A percentile compares a stretch with the other conserved stretches of the same genome.
Conservation (phyloP, 768 basidiomycete species). For the Amanita phalloides region DNA sequence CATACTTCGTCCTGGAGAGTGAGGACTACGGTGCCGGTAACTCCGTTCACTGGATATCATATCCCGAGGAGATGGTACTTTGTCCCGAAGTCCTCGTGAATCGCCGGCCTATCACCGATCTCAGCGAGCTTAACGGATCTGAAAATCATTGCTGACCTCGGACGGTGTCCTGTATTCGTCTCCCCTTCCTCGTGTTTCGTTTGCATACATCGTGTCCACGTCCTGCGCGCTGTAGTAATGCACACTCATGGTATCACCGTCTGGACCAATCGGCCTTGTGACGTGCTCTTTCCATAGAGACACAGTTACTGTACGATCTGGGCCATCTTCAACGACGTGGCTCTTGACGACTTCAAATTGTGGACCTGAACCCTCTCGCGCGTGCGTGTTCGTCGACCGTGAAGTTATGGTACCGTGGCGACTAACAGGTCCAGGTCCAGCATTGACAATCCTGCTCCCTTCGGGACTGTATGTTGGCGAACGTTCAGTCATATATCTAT, state of each 20-base stretch:
- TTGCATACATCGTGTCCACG: conserved; percentile 9
- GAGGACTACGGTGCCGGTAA: not conserved
- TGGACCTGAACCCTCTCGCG: conserved; percentile 21
- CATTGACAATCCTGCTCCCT: not conserved
- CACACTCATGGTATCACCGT: conserved; percentile 31
- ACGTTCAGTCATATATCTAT: not conserved
- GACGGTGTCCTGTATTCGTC: not conserved
- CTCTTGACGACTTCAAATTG: conserved; percentile 32
- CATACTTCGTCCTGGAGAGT: not conserved
- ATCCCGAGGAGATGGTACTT: not conserved
- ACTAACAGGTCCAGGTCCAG: conserved; percentile 2
- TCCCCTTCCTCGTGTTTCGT: not conserved
- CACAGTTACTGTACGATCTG: conserved; percentile 42
- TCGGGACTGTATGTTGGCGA: not conserved
- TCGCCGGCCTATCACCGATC: not conserved
- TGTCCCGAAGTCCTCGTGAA: not conserved
- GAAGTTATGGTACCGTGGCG: conserved; percentile 6
- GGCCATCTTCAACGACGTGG: conserved; percentile 35
- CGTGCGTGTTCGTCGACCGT: conserved; percentile 2
- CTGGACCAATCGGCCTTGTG: conserved; percentile 24
- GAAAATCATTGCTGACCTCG: not conserved
- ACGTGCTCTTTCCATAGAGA: conserved; percentile 48
- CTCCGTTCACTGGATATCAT: not conserved
- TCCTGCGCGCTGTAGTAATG: conserved; percentile 29
- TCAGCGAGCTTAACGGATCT: not conserved